Base-by-base conservation (phyloP, 129 eudicot species). In the Tanacetum coccineum region DNA sequence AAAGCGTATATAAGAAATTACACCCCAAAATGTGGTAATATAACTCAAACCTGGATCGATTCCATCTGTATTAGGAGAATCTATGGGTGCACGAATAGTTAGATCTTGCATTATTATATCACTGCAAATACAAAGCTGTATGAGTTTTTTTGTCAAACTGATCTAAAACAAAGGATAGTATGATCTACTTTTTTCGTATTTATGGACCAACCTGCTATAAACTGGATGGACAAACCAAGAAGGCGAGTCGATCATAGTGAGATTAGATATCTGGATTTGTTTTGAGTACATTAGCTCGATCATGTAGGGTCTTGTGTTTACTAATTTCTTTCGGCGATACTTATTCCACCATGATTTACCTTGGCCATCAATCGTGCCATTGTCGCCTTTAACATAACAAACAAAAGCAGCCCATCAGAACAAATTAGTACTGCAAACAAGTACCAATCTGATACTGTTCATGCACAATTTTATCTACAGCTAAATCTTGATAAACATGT, bases 51-150 rank as follows among this genome's bases (percentile, higher is more conserved):
- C 96, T 83, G 96, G 96, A 65, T 79, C 64, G 60, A 89, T 86
- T 42, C 96, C 96, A 67, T 86, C 86, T 14, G 96, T 89, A 60
- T 89, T 89, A 17, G 96, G 94, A 71, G 89, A 83, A 80, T 81
- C 80, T 1, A 78, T 64, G 1, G 96, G 96, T 52, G 96, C 90
- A n/a, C 12, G 47, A 67, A 89, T 83, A 13, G 94, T 89, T 52
- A 89, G 48, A 47, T 77, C 78, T 70, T 83, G 86, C 28, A 89
- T 63, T 55, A 89, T 79, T 11, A 89, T 76, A 73, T 89, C 80
- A 48, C 90, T 89, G 76, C 39, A 74, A 15, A 57, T 25, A 17
- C 15, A 12, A 9, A 17, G 17, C 40, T 22, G 69, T 48, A 1
- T 67, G 6, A 66, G 39, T 46, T 39, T 62, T 63, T 6, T 4